Conservation (phyloP, 441 rosid species). For the Francoa sonchifolia region DNA sequence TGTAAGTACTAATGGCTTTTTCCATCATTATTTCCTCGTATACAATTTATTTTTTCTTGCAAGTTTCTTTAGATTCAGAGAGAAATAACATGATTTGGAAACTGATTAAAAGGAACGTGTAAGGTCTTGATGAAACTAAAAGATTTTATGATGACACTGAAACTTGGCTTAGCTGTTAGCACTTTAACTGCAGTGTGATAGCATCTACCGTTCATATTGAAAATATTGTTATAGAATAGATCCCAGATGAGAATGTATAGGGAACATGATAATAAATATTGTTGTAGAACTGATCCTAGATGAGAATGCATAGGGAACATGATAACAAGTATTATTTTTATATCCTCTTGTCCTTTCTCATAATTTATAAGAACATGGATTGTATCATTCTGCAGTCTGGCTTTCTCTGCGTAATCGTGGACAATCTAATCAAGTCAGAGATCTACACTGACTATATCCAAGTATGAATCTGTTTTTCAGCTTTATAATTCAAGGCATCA, state of each 20-base stretch:
- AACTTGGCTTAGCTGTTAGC: too few species aligned
- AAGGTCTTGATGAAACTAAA: not conserved
- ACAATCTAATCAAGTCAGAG: conserved; percentile 38
- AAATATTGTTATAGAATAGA: too few species aligned
- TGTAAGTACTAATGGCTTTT: too few species aligned
- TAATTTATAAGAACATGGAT: conserved; percentile 2
- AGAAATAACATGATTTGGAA: not conserved
- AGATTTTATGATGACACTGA: too few species aligned
- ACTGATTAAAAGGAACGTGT: not conserved
- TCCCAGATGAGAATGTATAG: too few species aligned
- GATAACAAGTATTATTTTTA: not conserved
- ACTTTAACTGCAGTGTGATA: too few species aligned
- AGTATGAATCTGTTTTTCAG: conserved; percentile 22
- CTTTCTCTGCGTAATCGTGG: conserved; percentile 36
- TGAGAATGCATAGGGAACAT: not conserved
- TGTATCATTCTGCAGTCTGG: conserved; percentile 38
- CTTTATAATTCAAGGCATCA: too few species aligned
- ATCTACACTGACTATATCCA: conserved; percentile 57
- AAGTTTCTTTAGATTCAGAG: not conserved
- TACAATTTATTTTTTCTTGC: too few species aligned
- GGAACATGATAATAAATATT: too few species aligned
- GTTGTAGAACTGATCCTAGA: not conserved
- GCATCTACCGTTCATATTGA: not conserved
- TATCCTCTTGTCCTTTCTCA: not conserved
- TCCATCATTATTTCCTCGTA: too few species aligned